phyloP scores from a whole-genome alignment of 768 basidiomycete species.

The Mycena indigotica region DNA sequence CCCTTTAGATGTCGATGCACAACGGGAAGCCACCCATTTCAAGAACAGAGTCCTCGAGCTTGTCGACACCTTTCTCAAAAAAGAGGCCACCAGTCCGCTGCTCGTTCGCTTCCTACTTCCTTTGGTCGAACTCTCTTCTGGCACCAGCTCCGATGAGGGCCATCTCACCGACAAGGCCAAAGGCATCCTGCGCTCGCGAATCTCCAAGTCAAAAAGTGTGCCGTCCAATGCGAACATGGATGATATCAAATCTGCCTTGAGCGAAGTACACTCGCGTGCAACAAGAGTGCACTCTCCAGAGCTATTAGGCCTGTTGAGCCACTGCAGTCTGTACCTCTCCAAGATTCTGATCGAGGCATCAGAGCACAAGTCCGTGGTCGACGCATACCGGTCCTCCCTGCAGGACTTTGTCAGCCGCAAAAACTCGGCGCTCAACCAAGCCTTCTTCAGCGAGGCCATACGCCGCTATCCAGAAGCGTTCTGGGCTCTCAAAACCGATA shows the following conservation, averaged over 20 bases:
- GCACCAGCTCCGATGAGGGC: conserved; percentile 72
- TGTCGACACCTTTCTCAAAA: conserved; percentile 82
- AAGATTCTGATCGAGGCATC: conserved; percentile 48
- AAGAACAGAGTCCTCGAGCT: conserved; percentile 95
- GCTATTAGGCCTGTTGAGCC: conserved; percentile 62
- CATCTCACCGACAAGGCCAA: conserved; percentile 89
- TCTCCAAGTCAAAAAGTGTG: conserved; percentile 73
- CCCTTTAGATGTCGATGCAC: conserved; percentile 60
- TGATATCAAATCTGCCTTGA: conserved; percentile 48
- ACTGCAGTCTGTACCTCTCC: conserved; percentile 71
- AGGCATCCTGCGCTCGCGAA: conserved; percentile 72
- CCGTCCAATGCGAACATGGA: conserved; percentile 52
- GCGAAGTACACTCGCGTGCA: conserved; percentile 72
- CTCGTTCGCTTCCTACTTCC: conserved; percentile 71
- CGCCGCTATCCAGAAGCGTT: conserved; percentile 63
- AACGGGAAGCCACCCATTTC: conserved; percentile 92
- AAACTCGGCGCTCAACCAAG: conserved; percentile 68
- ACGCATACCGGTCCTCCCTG: conserved; percentile 67
- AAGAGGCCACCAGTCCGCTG: conserved; percentile 73
- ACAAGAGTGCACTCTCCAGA: conserved; percentile 65
- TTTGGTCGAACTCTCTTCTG: conserved; percentile 72
- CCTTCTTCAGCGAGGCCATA: conserved; percentile 80
- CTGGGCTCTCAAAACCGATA: conserved; percentile 63
- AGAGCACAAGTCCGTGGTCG: conserved; percentile 46
- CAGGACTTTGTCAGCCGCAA: conserved; percentile 80